Base-by-base conservation (phyloP, 805 yeast species). In the Schwanniomyces polymorphus region DNA sequence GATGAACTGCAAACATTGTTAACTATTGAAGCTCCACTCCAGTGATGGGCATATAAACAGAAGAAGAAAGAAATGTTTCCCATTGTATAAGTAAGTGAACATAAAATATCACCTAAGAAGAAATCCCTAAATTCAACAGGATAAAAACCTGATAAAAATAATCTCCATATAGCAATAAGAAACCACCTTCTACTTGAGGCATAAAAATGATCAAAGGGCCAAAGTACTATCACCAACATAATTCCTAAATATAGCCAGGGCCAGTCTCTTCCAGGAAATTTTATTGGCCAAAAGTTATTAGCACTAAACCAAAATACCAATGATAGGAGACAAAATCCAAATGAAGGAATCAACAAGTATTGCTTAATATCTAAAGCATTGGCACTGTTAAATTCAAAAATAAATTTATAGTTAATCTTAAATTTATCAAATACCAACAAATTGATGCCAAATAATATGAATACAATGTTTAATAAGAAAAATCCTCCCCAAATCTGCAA, bases 101-200 rank as follows among this genome's bases (percentile, higher is more conserved):
- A 88, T 43, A 92, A 72, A 27, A 94, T 84, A 65, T 94, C 99
- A 17, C 98, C 99, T 41, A 92, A 52, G 63, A 89, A 90, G 74
- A 94, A 92, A 66, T 94, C 99, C 47, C 91, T 78, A 61, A 94
- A 94, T 67, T 92, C 98, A 45, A 94, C 97, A 0, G 98, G 97
- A 59, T 86, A 94, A 37, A 91, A 73, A 0, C 98, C 98, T 1
- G 96, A 86, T 8, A 88, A 72, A 0, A 85, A 27, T 42, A 94
- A 69, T 58, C 99, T 75, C 76, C 91, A 80, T 1, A 84, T 46
- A 0, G 95, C 84, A 11, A 84, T 67, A 16, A 85, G 71, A 2
- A 92, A 57, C 97, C 97, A 94, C 48, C 75, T 75, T 54, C 97
- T 76, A 8, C 96, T 77, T n/a, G 79, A 67, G 31, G 79, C 74